phyloP scores from a whole-genome alignment of 2,329 filamentous ascomycete genomes.

The Penicillium olsonii region DNA sequence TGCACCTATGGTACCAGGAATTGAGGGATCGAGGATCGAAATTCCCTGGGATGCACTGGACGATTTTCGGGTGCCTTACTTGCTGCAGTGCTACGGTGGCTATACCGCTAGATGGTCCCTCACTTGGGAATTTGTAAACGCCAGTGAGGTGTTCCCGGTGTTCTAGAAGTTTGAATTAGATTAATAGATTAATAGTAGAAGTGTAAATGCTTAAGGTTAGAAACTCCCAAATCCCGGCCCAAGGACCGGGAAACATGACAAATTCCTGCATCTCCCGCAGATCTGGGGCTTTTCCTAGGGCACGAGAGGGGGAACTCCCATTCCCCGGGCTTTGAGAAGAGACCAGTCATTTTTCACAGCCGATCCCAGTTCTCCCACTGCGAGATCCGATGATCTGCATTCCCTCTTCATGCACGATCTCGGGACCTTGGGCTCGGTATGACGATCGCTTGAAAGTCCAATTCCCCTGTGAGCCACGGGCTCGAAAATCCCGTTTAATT shows the following conservation, averaged over 20 bases:
- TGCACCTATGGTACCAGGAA: background rate
- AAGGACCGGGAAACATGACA: constrained; percentile 9
- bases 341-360: constrained; percentile 3
- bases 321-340: constrained; percentile 5
- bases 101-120: background rate
- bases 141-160: too few relatives aligned
- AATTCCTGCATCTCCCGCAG: constrained; percentile 1
- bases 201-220: too few relatives aligned
- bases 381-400: constrained; percentile 28
- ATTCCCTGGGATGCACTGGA: background rate
- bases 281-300: constrained; percentile 6
- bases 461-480: background rate
- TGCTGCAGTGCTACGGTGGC: background rate
- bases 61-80: background rate
- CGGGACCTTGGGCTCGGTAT: constrained; percentile 7
- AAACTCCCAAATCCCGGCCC: background rate
- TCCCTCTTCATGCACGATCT: constrained; percentile 26
- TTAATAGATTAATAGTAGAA: too few relatives aligned
- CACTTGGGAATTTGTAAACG: background rate
- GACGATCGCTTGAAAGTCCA: constrained; percentile 14
- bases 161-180: too few relatives aligned
- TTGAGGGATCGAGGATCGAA: background rate
- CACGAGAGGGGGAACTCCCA: constrained; percentile 1
- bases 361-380: constrained; percentile 12
- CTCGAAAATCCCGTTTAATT: background rate